Evolutionary conservation across 1,139 yeast species (phyloP), one percentile per base, ranked within the genome.

Genomic region (Debaryomyces udenii): DNA sequence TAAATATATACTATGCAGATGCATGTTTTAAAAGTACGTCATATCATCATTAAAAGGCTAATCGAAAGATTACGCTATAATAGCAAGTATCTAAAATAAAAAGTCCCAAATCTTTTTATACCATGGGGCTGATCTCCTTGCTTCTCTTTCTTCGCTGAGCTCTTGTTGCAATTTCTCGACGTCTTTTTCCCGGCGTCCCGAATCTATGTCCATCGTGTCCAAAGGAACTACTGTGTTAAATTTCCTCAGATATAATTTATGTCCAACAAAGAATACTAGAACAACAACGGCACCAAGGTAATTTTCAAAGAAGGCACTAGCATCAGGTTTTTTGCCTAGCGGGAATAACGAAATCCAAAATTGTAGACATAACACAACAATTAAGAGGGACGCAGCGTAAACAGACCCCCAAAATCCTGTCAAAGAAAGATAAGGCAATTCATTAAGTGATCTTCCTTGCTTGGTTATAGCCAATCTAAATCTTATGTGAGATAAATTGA

Each of bases 271-370:
- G 42, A 63, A 64, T 4, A 46, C 65, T 22, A 65, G 37, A 32
- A 66, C 64, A 32, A 68, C 59, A 23, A 66, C 61, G 10, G 64
- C 66, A 11, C 67, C 72, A 46, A 66, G 54, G 51, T 67, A 67
- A 37, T 64, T 63, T 44, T 68, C 48, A 52, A 68, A 68, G 47
- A 67, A 68, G 4, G 41, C 52, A 10, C 27, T 37, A 0, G 68
- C 68, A 31, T 56, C 39, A 18, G 76, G 76, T 27, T 48, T 42
- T 11, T 44, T 24, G 6, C 66, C 66, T 29, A 69, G 47, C 9
- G 76, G 76, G 51, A 49, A 70, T 39, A 70, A 57, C 3, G 75
- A 61, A 16, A 62, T 57, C 77, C 77, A 71, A 49, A 71, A 70
- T 51, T 70, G 75, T 41, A 70, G 61, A 9, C 62, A 57, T 44